These are phyloP conservation scores for Emergomyces pasteurianus DNA, from an alignment of 2,329 filamentous ascomycete species.

Conservation along the genomic window DNA sequence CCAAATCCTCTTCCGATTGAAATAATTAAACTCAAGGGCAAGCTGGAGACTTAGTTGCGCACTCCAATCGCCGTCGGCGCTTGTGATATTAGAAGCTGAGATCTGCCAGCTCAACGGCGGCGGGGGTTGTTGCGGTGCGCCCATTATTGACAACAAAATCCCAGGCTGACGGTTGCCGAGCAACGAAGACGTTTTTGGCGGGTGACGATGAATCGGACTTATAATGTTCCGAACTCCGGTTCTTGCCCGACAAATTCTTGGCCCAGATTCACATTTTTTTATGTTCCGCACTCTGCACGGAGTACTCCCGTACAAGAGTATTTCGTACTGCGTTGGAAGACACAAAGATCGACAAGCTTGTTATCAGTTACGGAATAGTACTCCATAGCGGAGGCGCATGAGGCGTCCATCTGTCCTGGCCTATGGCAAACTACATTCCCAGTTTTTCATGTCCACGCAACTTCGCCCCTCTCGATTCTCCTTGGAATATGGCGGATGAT, in stretches of 20 bases:
- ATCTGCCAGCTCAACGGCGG: not conserved
- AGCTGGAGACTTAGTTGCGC: not conserved
- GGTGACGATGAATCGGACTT: not conserved
- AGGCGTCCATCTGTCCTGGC: not conserved
- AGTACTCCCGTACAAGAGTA: too few species aligned
- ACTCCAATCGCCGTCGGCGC: not conserved
- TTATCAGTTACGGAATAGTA: not conserved
- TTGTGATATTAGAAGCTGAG: not conserved
- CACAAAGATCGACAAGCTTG: not conserved
- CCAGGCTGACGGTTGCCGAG: not conserved
- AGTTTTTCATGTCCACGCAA: not conserved
- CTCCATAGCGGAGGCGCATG: too few species aligned
- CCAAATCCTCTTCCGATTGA: not conserved
- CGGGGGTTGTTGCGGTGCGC: not conserved
- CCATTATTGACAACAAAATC: not conserved
- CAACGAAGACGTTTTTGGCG: not conserved
- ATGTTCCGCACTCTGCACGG: too few species aligned
- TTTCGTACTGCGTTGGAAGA: too few species aligned
- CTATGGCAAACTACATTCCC: not conserved
- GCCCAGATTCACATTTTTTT: too few species aligned
- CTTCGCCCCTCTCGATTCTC: too few species aligned
- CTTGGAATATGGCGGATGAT: not conserved
- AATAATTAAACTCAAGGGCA: not conserved
- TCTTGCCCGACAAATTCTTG: not conserved
- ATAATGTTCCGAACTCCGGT: not conserved